These are phyloP conservation scores for Phialemoniopsis sp. DNA, from an alignment of 2,329 filamentous ascomycete species.

Conservation along the genomic window DNA sequence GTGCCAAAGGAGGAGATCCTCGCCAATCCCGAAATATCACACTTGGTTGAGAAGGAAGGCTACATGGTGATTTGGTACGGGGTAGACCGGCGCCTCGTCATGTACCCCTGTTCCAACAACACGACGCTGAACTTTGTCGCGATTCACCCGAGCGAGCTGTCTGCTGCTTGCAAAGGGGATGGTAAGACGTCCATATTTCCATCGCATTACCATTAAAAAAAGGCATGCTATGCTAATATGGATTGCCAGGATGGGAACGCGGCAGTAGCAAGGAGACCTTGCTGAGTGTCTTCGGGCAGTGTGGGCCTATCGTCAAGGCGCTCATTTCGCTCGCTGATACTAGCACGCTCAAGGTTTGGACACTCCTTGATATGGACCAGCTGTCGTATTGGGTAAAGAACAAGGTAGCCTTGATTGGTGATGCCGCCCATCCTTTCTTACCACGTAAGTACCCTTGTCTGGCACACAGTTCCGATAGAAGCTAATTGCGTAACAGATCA, in stretches of 20 bases:
- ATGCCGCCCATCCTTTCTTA: conserved; percentile 65
- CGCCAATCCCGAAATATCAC: conserved; percentile 25
- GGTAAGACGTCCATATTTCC: conserved; percentile 19
- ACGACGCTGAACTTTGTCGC: conserved; percentile 42
- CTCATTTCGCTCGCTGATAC: no score
- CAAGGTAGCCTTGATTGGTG: conserved; percentile 55
- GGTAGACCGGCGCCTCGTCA: conserved; percentile 35
- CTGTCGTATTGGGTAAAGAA: conserved; percentile 51
- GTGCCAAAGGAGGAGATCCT: conserved; percentile 30
- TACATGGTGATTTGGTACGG: conserved; percentile 34
- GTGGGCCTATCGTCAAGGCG: no score
- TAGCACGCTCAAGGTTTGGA: no score
- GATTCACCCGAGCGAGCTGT: conserved; percentile 30
- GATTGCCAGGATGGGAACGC: conserved; percentile 23
- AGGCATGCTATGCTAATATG: no score
- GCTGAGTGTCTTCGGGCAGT: conserved; percentile 8
- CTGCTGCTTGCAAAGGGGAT: conserved; percentile 21
- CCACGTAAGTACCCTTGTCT: conserved; percentile 52
- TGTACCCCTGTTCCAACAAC: conserved; percentile 43
- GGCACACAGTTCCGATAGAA: no score
- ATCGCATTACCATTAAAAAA: no score
- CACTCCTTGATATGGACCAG: conserved; percentile 33
- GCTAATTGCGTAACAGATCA: conserved; percentile 25
- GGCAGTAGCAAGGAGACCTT: conserved; percentile 22
- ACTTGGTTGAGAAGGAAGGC: conserved; percentile 20